These are phyloP conservation scores for Halophytophthora polymorphica DNA, from an alignment of 352 stramenopile species.

Conservation along the genomic window DNA sequence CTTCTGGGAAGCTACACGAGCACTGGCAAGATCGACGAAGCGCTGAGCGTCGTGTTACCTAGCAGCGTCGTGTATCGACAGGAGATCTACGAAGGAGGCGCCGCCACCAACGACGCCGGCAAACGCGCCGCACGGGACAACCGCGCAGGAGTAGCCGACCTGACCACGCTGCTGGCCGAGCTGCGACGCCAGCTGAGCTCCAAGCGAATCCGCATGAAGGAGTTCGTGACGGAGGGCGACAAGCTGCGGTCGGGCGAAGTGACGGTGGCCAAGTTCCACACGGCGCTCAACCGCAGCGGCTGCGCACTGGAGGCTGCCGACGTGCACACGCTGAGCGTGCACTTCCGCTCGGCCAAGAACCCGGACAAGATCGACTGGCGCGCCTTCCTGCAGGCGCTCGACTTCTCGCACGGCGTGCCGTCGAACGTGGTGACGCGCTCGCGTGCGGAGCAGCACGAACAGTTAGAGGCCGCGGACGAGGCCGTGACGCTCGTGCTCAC, in stretches of 20 bases:
- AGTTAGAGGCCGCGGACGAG: constrained; percentile 11
- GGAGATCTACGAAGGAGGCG: constrained; percentile 42
- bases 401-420: constrained; percentile 32
- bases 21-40: constrained; percentile 15
- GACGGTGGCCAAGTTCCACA: constrained; percentile 84
- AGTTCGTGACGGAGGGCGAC: constrained; percentile 79
- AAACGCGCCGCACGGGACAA: constrained; percentile 34
- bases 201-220: constrained; percentile 77
- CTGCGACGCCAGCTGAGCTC: constrained; percentile 55
- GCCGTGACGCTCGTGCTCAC: constrained; percentile 36
- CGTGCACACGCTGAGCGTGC: constrained; percentile 54
- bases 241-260: constrained; percentile 80
- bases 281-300: constrained; percentile 76
- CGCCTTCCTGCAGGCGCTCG: constrained; percentile 57
- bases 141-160: constrained; percentile 20
- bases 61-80: constrained; percentile 64
- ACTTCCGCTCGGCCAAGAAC: constrained; percentile 59
- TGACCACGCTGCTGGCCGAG: constrained; percentile 50
- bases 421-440: not conserved
- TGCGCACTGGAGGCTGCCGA: constrained; percentile 64
- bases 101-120: constrained; percentile 18
- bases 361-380: constrained; percentile 81
- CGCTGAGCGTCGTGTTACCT: constrained; percentile 28
- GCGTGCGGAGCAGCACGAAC: not conserved
- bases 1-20: constrained; percentile 27